Base-by-base conservation (phyloP, 129 eudicot genomes). In the Oenanthe sinensis region DNA sequence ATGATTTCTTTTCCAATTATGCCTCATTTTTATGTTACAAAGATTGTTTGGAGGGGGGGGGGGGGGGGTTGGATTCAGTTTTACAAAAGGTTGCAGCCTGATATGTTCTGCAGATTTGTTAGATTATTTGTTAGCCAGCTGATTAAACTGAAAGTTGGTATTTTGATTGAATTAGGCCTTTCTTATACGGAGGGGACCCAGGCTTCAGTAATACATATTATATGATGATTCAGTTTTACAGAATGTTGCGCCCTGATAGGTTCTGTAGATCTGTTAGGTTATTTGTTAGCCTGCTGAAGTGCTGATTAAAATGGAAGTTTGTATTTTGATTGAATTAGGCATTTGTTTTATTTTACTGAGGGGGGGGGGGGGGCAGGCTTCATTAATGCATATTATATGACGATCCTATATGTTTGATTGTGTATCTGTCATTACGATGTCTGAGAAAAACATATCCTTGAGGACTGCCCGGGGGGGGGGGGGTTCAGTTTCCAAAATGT, bases 361-460 rank as follows among this genome's bases (percentile, higher is more conserved):
- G n/a, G n/a, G n/a, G 36, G 74, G n/a, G 19, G 44, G 44, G 19
- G 19, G n/a, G 5, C 22, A 52, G 19, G 60, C 19, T 52, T 52
- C 22, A 52, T 8, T 52, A 52, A 37, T 68, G 12, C 7, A 7
- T 55, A 19, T 42, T 55, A 17, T 24, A 12, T 30, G 42, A 20
- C 48, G 8, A 7, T 37, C 49, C 67, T 77, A 48, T 70, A 12
- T 65, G 19, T 76, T 17, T 52, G n/a, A 52, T 12, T 67, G 43
- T 75, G 76, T 33, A 40, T 55, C 33, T 12, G 13, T 58, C 69
- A 50, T 70, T 82, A 87, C 84, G 83, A 84, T 84, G 86, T 73
- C 46, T 26, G n/a, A 0, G 11, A 76, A 74, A 77, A 26, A n/a
- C 39, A 43, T 30, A 68, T 50, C 0, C 75, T 55, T 28, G 82